Evolutionary conservation across 2,329 filamentous ascomycete species (phyloP).

Genomic region (Alternaria incomplexa): DNA sequence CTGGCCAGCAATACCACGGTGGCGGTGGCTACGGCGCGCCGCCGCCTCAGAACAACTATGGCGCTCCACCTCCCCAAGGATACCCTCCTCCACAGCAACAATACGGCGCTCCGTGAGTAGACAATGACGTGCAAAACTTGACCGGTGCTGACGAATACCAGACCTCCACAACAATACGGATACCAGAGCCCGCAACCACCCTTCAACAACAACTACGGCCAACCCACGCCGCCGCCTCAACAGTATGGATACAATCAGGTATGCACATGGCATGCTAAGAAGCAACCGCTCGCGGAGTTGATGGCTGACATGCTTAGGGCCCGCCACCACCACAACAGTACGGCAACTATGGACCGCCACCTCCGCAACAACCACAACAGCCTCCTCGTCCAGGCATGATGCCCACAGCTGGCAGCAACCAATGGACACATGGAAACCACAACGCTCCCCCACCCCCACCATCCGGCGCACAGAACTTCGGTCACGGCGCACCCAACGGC

Average conservation of each 20-base stretch:
- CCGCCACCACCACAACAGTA: constrained; percentile 21
- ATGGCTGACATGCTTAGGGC: constrained; percentile 4
- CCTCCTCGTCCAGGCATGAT: constrained; percentile 56
- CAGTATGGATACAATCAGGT: constrained; percentile 54
- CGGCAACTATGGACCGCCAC: constrained; percentile 22
- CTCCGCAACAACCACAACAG: constrained; percentile 27
- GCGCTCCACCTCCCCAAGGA: constrained; percentile 37
- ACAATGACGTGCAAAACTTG: not conserved
- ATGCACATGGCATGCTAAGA: constrained; percentile 11
- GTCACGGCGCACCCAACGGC: constrained; percentile 76
- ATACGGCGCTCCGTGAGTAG: constrained; percentile 41
- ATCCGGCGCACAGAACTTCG: constrained; percentile 55
- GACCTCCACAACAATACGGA: constrained; percentile 46
- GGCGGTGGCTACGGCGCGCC: constrained; percentile 50
- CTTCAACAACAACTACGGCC: constrained; percentile 48
- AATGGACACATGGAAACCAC: constrained; percentile 60
- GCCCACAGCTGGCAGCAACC: constrained; percentile 53
- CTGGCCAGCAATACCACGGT: constrained; percentile 52
- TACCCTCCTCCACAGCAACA: constrained; percentile 36
- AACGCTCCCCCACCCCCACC: constrained; percentile 71
- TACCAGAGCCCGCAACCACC: constrained; percentile 47
- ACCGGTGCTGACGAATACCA: constrained; percentile 21
- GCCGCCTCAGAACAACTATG: constrained; percentile 47
- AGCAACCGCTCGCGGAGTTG: not conserved
- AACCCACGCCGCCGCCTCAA: constrained; percentile 50